Base-by-base conservation (phyloP, 1,284 basidiomycete species). In the Hymenochaete sp. region DNA sequence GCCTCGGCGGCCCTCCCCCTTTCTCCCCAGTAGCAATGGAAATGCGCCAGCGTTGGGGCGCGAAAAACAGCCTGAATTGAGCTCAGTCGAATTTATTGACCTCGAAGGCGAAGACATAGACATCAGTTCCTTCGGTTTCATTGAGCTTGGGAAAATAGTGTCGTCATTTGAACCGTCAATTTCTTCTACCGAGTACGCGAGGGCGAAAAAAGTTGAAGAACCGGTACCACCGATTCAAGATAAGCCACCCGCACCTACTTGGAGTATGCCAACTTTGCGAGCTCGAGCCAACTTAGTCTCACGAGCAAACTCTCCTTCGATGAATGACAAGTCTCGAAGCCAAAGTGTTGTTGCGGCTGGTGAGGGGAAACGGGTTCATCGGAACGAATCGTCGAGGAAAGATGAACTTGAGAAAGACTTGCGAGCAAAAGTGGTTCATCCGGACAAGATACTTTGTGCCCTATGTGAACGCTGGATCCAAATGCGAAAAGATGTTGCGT, bases 381-480 rank as follows among this genome's bases (percentile, higher is more conserved):
- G 52, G 5, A 44, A 49, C 6, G 49, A 52, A 31, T 40, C 40
- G 14, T 42, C 42, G 27, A 42, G 53, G 11, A 52, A 52, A 21
- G 40, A 47, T 25, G 36, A 51, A 26, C 38, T 54, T 4, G 42
- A 48, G 26, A 43, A 28, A 27, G 53, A 54, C 43, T 45, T 49
- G 5, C 45, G 53, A 7, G 29, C 44, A 6, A 41, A 40, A n/a
- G 44, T n/a, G 6, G 53, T 54, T 8, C 40, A 51, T 25, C 41
- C 51, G 18, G 42, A 44, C 11, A 47, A 47, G 42, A 47, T 51
- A 2, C 37, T 47, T 1, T 51, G 49, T 36, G 45, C 25, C 10
- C 47, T 51, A 42, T 51, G 49, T 24, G 45, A 44, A 32, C 40
- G 38, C n/a, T 51, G 49, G 49, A 51, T 51, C 21, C 49, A 51